Percentiles rank a stretch among this genome's conserved stretches.
Evolutionary conservation across 2,329 filamentous ascomycete species (phyloP).

Genomic region (Penicillium glabrum): DNA sequence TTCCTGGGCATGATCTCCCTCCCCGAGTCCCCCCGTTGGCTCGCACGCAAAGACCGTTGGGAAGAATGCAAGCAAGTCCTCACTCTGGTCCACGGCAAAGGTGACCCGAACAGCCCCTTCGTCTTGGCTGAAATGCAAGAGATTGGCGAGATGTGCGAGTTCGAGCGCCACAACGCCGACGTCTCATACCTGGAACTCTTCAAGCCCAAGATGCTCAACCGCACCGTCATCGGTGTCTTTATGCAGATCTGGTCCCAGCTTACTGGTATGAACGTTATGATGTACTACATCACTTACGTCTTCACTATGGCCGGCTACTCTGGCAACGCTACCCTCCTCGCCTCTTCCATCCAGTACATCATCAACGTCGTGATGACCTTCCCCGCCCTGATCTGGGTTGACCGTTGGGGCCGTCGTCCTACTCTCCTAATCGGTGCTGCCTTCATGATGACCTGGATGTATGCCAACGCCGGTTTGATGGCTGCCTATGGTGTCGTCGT

Average conservation of each 20-base stretch:
- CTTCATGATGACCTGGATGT: constrained; percentile 55
- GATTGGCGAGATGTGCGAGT: constrained; percentile 69
- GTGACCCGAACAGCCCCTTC: constrained; percentile 62
- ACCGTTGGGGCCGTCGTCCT: constrained; percentile 69
- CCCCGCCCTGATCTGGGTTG: constrained; percentile 70
- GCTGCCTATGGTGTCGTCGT: constrained; percentile 23
- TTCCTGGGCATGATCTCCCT: constrained; percentile 52
- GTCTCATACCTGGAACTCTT: constrained; percentile 71
- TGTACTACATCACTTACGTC: constrained; percentile 65
- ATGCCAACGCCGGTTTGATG: constrained; percentile 40
- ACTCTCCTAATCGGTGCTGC: constrained; percentile 64
- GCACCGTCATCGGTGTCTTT: constrained; percentile 68
- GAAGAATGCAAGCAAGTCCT: constrained; percentile 53
- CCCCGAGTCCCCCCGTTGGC: constrained; percentile 62
- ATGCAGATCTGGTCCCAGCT: constrained; percentile 73
- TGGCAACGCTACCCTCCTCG: constrained; percentile 58
- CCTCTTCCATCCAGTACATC: constrained; percentile 69
- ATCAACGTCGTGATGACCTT: constrained; percentile 78
- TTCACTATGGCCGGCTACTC: constrained; percentile 68
- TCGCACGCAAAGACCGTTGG: constrained; percentile 61
- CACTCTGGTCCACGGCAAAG: constrained; percentile 60
- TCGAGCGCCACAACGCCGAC: constrained; percentile 68
- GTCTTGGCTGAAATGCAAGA: constrained; percentile 67
- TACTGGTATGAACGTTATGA: constrained; percentile 17
- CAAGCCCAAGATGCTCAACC: constrained; percentile 68